These are phyloP conservation scores for Phytophthora europaea DNA, from an alignment of 352 stramenopile genomes.

Conservation along the genomic window DNA sequence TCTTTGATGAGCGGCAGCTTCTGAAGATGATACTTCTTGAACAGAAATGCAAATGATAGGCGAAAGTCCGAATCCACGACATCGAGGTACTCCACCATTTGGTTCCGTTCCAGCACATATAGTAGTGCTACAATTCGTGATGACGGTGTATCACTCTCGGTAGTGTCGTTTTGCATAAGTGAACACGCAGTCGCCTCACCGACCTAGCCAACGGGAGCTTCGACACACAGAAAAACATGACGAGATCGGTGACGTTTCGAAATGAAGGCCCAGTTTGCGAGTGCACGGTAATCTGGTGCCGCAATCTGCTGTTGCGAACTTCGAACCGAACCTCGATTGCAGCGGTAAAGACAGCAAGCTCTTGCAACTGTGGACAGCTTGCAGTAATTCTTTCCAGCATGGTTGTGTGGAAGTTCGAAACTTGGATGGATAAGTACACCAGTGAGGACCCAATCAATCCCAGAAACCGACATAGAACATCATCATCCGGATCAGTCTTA, in stretches of 20 bases:
- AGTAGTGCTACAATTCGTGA: not conserved
- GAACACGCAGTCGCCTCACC: not conserved
- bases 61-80: not conserved
- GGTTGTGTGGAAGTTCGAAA: not conserved
- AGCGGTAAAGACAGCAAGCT: conserved; percentile 3
- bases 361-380: not conserved
- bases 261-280: not conserved
- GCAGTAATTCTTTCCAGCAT: not conserved
- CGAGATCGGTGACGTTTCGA: not conserved
- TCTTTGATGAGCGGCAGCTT: not conserved
- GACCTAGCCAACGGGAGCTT: not conserved
- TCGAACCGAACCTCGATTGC: conserved; percentile 2
- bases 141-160: not conserved
- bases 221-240: not conserved
- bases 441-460: conserved; percentile 1
- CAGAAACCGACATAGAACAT: conserved; percentile 8
- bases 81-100: not conserved
- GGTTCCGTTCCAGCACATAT: not conserved
- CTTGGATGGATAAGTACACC: conserved; percentile 3
- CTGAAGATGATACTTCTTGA: not conserved
- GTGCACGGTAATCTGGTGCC: not conserved
- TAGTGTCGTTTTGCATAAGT: not conserved
- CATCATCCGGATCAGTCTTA: conserved; percentile 1
- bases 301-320: not conserved
- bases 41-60: not conserved